Percentiles rank a stretch among this genome's conserved stretches.
Evolutionary conservation across 1,284 basidiomycete genomes (phyloP).

Genomic region (Boletus semigastroideus): DNA sequence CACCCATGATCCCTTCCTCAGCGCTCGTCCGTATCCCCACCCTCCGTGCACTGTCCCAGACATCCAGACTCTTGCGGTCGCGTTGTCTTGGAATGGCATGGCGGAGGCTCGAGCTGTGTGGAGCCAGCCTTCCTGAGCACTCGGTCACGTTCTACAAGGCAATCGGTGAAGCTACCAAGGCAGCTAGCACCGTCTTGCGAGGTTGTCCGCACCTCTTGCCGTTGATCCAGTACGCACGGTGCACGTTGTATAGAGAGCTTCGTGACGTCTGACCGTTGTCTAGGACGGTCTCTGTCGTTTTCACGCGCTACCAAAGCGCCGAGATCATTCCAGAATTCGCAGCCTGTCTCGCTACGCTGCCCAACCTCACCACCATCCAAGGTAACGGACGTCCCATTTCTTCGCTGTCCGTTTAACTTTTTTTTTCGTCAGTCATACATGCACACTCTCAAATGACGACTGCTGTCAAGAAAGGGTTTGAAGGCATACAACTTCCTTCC

Average conservation of each 20-base stretch:
- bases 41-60: conserved; percentile 10
- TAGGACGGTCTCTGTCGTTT: conserved; percentile 31
- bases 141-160: neutral
- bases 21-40: conserved; percentile 2
- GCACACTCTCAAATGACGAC: conserved; percentile 24
- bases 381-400: neutral
- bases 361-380: conserved; percentile 36
- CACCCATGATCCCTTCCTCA: neutral
- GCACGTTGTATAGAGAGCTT: no score
- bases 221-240: conserved; percentile 10
- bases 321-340: conserved; percentile 33
- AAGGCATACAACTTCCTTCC: conserved; percentile 24
- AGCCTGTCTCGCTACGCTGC: conserved; percentile 30
- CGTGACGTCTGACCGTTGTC: neutral
- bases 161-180: neutral
- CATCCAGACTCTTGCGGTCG: conserved; percentile 7
- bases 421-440: conserved; percentile 1
- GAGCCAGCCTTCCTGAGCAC: neutral
- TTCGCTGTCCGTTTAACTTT: neutral
- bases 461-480: conserved; percentile 30
- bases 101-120: conserved; percentile 13
- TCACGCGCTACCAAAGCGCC: neutral
- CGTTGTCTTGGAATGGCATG: conserved; percentile 21
- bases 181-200: neutral
- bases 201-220: conserved; percentile 6